Base-by-base conservation (phyloP, 768 basidiomycete genomes). In the Baorangia bicolor region DNA sequence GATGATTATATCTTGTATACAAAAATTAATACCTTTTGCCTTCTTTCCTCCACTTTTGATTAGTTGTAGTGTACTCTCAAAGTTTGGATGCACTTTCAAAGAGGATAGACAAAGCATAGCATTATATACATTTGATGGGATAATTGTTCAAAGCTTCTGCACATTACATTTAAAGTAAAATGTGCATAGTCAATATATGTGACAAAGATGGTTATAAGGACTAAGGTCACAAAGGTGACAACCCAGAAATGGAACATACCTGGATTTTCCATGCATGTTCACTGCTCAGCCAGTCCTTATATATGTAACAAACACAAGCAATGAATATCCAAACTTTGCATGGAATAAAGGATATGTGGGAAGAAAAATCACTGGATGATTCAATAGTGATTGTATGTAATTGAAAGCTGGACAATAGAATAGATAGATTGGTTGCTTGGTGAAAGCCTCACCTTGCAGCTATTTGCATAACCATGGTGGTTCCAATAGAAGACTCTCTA, bases 371-470 rank as follows among this genome's bases (percentile, higher is more conserved):
- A 68, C 46, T 1, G 67, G 73, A 51, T 52, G 31, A 14, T 59
- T 56, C 8, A 75, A 39, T 1, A 75, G 56, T 4, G 62, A 49
- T 39, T 71, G 56, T 0, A 74, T 10, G 25, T 69, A 75, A 14
- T 74, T 55, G 7, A 75, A 28, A 4, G 64, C 44, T 48, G 66
- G 55, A 11, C 57, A 57, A 56, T 75, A 74, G 54, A 60, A 73
- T 3, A 75, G 55, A 20, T 41, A 13, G n/a, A 71, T 12, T 0
- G 55, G 53, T 1, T 57, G 59, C 33, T 72, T 73, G 14, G 67
- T 69, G n/a, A 60, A 62, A n/a, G 7, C n/a, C 31, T 51, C 25
- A 1, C 7, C 3, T 13, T 51, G 1, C 31, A 58, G 0, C 1
- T 0, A 1, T 21, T 58, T 30, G n/a, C 48, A 58, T 3, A 50